Percentiles rank a stretch among this genome's conserved stretches.
These are phyloP conservation scores for Talaromyces marneffei DNA, from an alignment of 2,329 filamentous ascomycete genomes.

Conservation along the genomic window DNA sequence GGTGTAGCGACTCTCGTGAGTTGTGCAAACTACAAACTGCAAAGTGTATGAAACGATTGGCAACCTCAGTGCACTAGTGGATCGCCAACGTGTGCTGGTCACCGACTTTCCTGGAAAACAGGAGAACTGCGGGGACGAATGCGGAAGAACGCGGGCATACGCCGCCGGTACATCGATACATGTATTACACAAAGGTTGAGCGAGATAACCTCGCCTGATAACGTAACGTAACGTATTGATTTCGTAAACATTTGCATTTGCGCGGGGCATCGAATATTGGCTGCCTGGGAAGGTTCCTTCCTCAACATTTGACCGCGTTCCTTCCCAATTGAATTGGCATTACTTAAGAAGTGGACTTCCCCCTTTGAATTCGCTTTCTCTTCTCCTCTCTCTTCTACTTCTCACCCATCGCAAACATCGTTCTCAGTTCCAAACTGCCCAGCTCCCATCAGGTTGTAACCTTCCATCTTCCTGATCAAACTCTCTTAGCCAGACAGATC, in stretches of 20 bases:
- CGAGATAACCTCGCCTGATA: background rate
- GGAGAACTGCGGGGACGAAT: background rate
- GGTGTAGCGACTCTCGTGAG: background rate
- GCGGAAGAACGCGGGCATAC: conserved; percentile 5
- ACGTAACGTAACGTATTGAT: background rate
- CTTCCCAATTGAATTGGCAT: background rate
- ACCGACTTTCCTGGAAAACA: background rate
- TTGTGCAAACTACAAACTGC: too few relatives aligned
- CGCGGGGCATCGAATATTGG: background rate
- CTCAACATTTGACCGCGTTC: background rate
- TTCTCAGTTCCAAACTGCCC: conserved; percentile 11
- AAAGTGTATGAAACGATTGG: background rate
- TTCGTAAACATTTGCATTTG: background rate
- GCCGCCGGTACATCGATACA: background rate
- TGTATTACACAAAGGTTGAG: background rate
- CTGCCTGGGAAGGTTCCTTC: background rate
- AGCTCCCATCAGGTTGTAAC: conserved; percentile 13
- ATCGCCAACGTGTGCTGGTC: background rate
- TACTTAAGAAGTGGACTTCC: background rate
- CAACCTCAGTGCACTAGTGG: background rate
- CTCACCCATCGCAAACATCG: background rate
- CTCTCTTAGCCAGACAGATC: conserved; percentile 36
- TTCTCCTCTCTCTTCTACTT: conserved; percentile 15
- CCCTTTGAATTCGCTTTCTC: background rate
- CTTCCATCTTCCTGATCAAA: conserved; percentile 42